Conservation (phyloP, 352 stramenopile species). For the Phytophthora fragariae region DNA sequence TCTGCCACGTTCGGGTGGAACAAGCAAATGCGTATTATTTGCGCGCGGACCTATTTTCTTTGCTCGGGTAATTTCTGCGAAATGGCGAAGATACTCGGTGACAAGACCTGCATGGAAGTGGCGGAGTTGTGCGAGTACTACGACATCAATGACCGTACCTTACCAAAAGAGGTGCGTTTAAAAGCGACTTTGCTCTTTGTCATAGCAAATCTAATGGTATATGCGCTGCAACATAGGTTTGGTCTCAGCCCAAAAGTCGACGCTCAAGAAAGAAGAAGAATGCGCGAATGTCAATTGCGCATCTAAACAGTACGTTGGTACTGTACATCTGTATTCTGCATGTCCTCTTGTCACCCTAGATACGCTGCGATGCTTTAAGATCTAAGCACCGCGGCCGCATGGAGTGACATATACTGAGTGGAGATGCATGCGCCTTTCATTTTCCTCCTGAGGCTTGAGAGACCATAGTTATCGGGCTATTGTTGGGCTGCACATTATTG, state of each 20-base stretch:
- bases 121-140: conserved; percentile 76
- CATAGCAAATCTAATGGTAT: conserved; percentile 1
- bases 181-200: background rate
- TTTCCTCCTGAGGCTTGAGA: conserved; percentile 45
- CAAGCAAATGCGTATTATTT: conserved; percentile 48
- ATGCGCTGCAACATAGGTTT: conserved; percentile 25
- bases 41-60: conserved; percentile 70
- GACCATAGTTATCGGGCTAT: conserved; percentile 30
- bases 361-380: conserved; percentile 62
- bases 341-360: conserved; percentile 57
- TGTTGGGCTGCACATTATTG: conserved; percentile 39
- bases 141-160: conserved; percentile 67
- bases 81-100: conserved; percentile 70
- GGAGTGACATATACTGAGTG: conserved; percentile 58
- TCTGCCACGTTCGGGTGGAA: conserved; percentile 64
- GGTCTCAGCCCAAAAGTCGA: conserved; percentile 39
- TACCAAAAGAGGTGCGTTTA: conserved; percentile 53
- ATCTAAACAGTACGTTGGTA: conserved; percentile 71
- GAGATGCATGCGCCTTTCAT: conserved; percentile 16
- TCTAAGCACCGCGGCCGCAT: conserved; percentile 50
- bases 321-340: conserved; percentile 4
- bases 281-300: conserved; percentile 64
- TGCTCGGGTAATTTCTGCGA: conserved; percentile 84
- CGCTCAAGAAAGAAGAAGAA: conserved; percentile 68
- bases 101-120: conserved; percentile 78